phyloP scores from a whole-genome alignment of 2,329 filamentous ascomycete species.

The Beauveria pseudobassiana region DNA sequence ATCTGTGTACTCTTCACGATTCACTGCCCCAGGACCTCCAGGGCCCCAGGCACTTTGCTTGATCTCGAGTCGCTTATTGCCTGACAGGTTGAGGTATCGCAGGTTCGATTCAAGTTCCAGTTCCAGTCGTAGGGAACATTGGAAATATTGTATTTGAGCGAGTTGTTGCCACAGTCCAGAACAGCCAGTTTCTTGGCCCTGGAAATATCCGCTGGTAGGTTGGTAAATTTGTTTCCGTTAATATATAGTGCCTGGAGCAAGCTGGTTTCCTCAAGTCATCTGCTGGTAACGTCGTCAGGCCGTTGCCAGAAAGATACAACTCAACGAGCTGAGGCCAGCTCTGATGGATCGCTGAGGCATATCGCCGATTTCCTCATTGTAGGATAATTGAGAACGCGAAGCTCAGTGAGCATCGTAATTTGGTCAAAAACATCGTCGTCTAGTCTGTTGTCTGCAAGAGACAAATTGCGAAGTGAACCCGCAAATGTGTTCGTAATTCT shows the following conservation, averaged over 20 bases:
- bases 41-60: conserved; percentile 47
- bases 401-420: conserved; percentile 70
- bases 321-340: conserved; percentile 87
- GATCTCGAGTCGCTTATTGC: conserved; percentile 94
- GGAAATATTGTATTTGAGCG: conserved; percentile 95
- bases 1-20: conserved; percentile 66
- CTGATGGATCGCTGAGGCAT: conserved; percentile 80
- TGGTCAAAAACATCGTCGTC: conserved; percentile 95
- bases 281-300: conserved; percentile 80
- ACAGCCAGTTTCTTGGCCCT: conserved; percentile 88
- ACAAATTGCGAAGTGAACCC: conserved; percentile 73
- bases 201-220: conserved; percentile 88
- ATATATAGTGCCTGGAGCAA: conserved; percentile 85
- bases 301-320: conserved; percentile 91
- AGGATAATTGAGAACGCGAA: conserved; percentile 89
- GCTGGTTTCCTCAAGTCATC: conserved; percentile 87
- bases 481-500: conserved; percentile 81
- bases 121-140: conserved; percentile 99
- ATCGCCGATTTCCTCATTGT: conserved; percentile 82
- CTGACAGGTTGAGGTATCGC: conserved; percentile 90
- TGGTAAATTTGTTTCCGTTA: conserved; percentile 97
- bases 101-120: conserved; percentile 96
- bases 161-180: conserved; percentile 91
- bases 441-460: conserved; percentile 86
- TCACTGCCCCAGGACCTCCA: conserved; percentile 45